These are phyloP conservation scores for Lojkania enalia DNA, from an alignment of 2,329 filamentous ascomycete species.

Conservation along the genomic window DNA sequence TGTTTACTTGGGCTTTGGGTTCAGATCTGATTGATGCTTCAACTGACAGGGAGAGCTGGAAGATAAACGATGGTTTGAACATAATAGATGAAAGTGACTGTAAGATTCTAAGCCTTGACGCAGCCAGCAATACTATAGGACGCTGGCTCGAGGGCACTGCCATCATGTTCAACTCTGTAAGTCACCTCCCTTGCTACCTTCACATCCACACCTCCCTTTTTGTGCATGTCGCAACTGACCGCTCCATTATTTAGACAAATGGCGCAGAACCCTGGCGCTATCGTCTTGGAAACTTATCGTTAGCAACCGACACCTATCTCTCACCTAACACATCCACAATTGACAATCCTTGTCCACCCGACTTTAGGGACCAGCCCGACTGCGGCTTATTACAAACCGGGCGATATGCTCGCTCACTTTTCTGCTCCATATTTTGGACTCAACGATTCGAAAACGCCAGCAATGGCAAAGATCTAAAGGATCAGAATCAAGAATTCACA, in stretches of 20 bases:
- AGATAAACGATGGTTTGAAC: not conserved
- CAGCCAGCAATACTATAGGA: not conserved
- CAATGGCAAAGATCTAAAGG: not conserved
- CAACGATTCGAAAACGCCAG: too few relatives aligned
- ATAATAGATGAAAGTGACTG: not conserved
- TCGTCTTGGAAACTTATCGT: not conserved
- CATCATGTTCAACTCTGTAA: not conserved
- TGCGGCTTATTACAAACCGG: not conserved
- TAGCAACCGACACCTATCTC: not conserved
- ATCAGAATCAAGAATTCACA: not conserved
- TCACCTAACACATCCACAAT: not conserved
- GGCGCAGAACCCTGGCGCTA: too few relatives aligned
- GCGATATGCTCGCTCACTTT: not conserved
- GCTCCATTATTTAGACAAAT: not conserved
- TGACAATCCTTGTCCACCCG: not conserved
- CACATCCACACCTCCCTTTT: not conserved
- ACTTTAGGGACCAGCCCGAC: not conserved
- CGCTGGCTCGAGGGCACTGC: not conserved
- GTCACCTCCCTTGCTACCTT: not conserved
- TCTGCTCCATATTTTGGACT: not conserved
- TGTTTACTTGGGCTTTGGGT: conserved; percentile 56
- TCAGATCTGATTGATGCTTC: not conserved
- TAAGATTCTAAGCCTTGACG: not conserved
- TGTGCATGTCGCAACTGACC: not conserved
- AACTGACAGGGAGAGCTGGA: too few relatives aligned